Percentiles rank a stretch among this genome's conserved stretches.
Conservation (phyloP, 2,329 filamentous ascomycete species). For the Colletotrichum trifolii region DNA sequence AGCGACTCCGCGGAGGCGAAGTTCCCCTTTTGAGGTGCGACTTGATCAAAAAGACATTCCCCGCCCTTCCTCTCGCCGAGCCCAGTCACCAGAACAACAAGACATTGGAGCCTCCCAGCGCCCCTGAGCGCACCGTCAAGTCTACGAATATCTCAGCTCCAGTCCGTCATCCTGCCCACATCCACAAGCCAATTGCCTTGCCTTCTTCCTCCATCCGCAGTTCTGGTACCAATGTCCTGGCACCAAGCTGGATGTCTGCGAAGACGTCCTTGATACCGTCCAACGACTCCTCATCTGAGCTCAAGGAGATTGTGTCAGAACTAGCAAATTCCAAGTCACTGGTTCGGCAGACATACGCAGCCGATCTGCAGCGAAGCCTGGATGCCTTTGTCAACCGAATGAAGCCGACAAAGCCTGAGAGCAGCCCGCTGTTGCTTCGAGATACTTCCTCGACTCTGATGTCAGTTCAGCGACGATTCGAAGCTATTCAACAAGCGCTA, state of each 20-base stretch:
- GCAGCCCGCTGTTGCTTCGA: not conserved
- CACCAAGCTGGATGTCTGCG: conserved; percentile 32
- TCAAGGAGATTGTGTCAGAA: conserved; percentile 45
- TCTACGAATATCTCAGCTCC: not conserved
- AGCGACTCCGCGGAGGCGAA: conserved; percentile 34
- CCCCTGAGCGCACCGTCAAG: not conserved
- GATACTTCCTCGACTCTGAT: conserved; percentile 5
- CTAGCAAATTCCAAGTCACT: conserved; percentile 44
- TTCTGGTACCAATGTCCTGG: conserved; percentile 26
- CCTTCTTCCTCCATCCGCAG: conserved; percentile 4
- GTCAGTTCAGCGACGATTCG: conserved; percentile 12
- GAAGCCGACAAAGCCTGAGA: conserved; percentile 3
- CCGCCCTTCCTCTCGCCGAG: conserved; percentile 15
- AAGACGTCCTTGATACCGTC: conserved; percentile 22
- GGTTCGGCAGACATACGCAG: conserved; percentile 52
- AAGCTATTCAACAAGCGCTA: conserved; percentile 3
- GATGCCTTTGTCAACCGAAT: conserved; percentile 40
- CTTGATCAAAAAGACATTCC: conserved; percentile 37
- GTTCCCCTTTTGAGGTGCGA: conserved; percentile 37
- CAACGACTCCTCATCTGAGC: conserved; percentile 20
- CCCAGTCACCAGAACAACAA: not conserved
- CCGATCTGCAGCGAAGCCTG: conserved; percentile 42
- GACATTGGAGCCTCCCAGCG: not conserved
- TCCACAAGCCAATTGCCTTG: conserved; percentile 11
- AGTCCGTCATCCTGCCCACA: conserved; percentile 22